phyloP scores from a whole-genome alignment of 805 yeast species.

The Komagataella kurtzmanii region DNA sequence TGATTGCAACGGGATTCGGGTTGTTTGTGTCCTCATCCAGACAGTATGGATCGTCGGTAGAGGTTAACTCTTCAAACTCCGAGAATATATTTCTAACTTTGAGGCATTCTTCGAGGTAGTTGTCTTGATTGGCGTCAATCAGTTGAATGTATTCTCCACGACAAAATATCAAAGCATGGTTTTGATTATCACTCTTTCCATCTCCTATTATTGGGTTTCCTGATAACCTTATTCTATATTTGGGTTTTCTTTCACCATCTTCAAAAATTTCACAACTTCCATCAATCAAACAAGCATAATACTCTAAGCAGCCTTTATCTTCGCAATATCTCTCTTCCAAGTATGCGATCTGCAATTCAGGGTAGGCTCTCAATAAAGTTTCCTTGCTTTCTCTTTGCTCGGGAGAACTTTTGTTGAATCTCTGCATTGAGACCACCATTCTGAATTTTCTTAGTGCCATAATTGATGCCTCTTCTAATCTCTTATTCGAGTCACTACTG shows the following conservation, averaged over 20 bases:
- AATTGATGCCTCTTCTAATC: background rate
- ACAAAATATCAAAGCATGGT: conserved; percentile 72
- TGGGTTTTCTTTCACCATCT: conserved; percentile 25
- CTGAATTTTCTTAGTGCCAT: conserved; percentile 71
- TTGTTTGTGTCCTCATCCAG: conserved; percentile 39
- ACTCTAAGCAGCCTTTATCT: conserved; percentile 25
- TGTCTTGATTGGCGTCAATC: conserved; percentile 93
- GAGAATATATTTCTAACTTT: conserved; percentile 79
- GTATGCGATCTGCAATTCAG: conserved; percentile 45
- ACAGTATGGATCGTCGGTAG: conserved; percentile 16
- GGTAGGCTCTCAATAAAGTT: conserved; percentile 57
- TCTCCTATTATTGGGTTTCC: conserved; percentile 95
- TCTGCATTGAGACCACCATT: conserved; percentile 80
- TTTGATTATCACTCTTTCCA: conserved; percentile 96
- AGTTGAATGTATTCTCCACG: conserved; percentile 94
- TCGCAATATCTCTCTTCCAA: conserved; percentile 21
- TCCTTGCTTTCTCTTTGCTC: conserved; percentile 60
- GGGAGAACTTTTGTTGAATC: conserved; percentile 48
- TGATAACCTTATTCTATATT: conserved; percentile 60
- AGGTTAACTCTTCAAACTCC: conserved; percentile 65
- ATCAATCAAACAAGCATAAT: conserved; percentile 58
- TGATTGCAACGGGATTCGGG: conserved; percentile 64
- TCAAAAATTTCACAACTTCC: conserved; percentile 33
- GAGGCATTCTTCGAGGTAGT: conserved; percentile 86
- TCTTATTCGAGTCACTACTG: background rate